phyloP scores from a whole-genome alignment of 1,284 basidiomycete species.

The Trichosporon coremiiforme region DNA sequence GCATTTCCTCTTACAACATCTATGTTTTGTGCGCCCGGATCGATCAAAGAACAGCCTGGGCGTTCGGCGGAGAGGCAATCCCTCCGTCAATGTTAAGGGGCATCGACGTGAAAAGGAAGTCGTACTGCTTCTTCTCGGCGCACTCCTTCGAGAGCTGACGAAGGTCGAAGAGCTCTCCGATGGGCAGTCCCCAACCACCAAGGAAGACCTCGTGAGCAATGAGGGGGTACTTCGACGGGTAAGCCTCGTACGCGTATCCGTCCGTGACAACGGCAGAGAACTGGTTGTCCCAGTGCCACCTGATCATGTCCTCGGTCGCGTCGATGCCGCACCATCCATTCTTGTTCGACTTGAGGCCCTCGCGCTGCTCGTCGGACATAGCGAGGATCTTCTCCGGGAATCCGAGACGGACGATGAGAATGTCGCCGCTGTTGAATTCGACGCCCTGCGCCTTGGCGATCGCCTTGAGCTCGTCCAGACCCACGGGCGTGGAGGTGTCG shows the following conservation, averaged over 20 bases:
- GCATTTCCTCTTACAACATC: slow-evolving; percentile 16
- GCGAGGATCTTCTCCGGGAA: slow-evolving; percentile 52
- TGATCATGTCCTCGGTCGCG: slow-evolving; percentile 44
- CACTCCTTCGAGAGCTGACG: slow-evolving; percentile 51
- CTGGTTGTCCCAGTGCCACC: slow-evolving; percentile 58
- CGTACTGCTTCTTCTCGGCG: slow-evolving; percentile 45
- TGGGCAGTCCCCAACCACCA: slow-evolving; percentile 49
- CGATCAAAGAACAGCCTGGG: slow-evolving; percentile 49
- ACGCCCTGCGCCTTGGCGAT: slow-evolving; percentile 68
- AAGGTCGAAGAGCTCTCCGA: slow-evolving; percentile 59
- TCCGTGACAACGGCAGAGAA: slow-evolving; percentile 58
- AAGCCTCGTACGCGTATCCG: slow-evolving; percentile 45
- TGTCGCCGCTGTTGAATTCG: slow-evolving; percentile 47
- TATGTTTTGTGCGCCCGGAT: neutral
- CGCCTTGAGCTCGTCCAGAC: slow-evolving; percentile 91
- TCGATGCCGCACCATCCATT: slow-evolving; percentile 37
- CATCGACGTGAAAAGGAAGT: slow-evolving; percentile 54
- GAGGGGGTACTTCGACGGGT: slow-evolving; percentile 30
- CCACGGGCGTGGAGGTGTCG: slow-evolving; percentile 59
- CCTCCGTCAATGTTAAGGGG: slow-evolving; percentile 56
- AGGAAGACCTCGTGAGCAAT: slow-evolving; percentile 45
- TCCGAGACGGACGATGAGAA: slow-evolving; percentile 53
- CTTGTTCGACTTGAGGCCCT: slow-evolving; percentile 21
- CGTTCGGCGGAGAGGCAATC: slow-evolving; percentile 58
- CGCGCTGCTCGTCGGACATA: slow-evolving; percentile 35